phyloP scores from a whole-genome alignment of 805 yeast genomes.

The Wickerhamomyces chambardii region DNA sequence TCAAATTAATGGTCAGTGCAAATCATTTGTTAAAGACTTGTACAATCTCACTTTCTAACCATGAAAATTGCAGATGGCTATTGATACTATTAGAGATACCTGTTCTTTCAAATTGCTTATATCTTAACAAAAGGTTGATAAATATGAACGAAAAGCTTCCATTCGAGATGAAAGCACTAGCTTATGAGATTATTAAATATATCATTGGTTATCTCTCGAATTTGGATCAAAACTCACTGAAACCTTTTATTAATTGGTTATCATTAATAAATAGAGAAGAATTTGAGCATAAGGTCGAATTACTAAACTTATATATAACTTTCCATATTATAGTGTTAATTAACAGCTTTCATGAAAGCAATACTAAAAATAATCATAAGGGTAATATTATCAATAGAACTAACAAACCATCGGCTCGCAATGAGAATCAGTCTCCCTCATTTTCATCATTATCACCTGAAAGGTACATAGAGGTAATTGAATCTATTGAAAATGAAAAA shows the following conservation, averaged over 20 bases:
- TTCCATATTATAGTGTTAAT: conserved; percentile 67
- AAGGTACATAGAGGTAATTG: too few species aligned
- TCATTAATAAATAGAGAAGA: conserved; percentile 30
- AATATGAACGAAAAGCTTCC: too few species aligned
- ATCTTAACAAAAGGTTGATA: too few species aligned
- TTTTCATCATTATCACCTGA: too few species aligned
- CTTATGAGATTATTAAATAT: conserved; percentile 66
- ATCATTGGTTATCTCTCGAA: conserved; percentile 60
- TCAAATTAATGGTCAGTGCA: conserved; percentile 42
- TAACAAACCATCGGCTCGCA: too few species aligned
- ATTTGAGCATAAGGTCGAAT: conserved; percentile 49
- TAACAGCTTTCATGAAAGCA: too few species aligned
- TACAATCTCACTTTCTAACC: conserved; percentile 23
- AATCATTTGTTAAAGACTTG: conserved; percentile 45
- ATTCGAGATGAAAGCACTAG: conserved; percentile 42
- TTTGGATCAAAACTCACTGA: conserved; percentile 27
- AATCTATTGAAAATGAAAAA: too few species aligned
- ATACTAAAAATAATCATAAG: too few species aligned
- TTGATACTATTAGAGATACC: conserved; percentile 67
- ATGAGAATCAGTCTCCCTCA: too few species aligned
- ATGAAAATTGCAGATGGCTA: conserved; percentile 45
- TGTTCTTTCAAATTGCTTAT: conserved; percentile 37
- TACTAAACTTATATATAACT: conserved; percentile 68
- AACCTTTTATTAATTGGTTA: conserved; percentile 48
- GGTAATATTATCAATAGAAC: too few species aligned